A percentile compares a stretch with the other conserved stretches of the same genome.
phyloP scores from a whole-genome alignment of 106 monocot genomes.

The Dactylorhiza incarnata region DNA sequence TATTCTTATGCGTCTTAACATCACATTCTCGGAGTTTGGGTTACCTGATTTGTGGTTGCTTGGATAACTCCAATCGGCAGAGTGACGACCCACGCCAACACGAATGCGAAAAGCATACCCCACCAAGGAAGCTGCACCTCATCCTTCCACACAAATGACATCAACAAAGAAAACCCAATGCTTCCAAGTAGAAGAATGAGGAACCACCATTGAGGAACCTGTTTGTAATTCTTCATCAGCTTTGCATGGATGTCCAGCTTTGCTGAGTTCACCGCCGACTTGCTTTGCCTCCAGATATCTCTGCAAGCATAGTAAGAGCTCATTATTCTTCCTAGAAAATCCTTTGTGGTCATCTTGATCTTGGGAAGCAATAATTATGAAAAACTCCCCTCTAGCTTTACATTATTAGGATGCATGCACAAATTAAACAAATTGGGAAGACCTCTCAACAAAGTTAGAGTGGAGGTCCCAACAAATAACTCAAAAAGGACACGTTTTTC shows the following conservation, averaged over 20 bases:
- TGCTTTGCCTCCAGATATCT: constrained; percentile 86
- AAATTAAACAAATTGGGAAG: no score
- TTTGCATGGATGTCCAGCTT: constrained; percentile 66
- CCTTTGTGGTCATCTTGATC: neutral
- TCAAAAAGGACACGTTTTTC: no score
- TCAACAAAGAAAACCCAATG: constrained; percentile 43
- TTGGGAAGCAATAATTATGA: neutral
- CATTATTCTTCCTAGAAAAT: neutral
- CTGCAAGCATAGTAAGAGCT: constrained; percentile 16
- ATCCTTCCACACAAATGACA: constrained; percentile 70
- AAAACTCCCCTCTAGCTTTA: no score
- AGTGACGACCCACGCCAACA: constrained; percentile 69
- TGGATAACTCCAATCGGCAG: constrained; percentile 89
- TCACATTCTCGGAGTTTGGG: no score
- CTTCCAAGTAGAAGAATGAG: constrained; percentile 59
- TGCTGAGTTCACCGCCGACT: constrained; percentile 43
- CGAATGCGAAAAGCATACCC: constrained; percentile 85
- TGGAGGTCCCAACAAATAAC: no score
- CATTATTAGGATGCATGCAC: no score
- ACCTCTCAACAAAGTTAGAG: no score
- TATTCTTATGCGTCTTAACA: neutral
- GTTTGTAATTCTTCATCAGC: constrained; percentile 80
- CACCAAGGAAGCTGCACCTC: constrained; percentile 93
- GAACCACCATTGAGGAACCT: constrained; percentile 93
- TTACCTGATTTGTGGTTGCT: constrained; percentile 90